Conservation (phyloP, 352 stramenopile species). For the Phytophthora citricola region DNA sequence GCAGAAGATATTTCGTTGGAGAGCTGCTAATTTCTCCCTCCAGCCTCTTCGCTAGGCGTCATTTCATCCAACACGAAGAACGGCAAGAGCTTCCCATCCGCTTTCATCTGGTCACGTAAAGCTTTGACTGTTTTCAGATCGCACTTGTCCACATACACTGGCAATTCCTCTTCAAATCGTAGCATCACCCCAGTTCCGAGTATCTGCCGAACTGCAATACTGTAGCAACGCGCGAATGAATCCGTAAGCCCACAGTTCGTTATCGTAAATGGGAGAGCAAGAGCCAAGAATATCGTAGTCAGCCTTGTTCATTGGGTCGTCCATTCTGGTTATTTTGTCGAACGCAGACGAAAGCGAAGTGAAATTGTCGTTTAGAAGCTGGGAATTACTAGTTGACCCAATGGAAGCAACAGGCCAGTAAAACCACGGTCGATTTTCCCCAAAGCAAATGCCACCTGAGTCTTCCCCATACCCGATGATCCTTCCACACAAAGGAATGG, state of each 20-base stretch:
- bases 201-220: neutral
- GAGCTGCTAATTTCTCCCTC: slow-evolving; percentile 23
- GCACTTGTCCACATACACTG: slow-evolving; percentile 13
- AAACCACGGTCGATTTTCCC: slow-evolving; percentile 5
- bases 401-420: slow-evolving; percentile 3
- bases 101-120: slow-evolving; percentile 1
- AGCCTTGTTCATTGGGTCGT: neutral
- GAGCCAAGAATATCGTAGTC: slow-evolving; percentile 1
- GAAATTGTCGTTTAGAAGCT: slow-evolving; percentile 6
- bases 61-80: slow-evolving; percentile 28
- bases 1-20: slow-evolving; percentile 42
- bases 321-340: neutral
- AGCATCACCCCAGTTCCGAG: slow-evolving; percentile 9
- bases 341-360: neutral
- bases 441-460: slow-evolving; percentile 16
- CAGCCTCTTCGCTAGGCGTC: neutral
- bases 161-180: neutral
- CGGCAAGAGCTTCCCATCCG: neutral
- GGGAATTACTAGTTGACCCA: neutral
- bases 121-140: neutral
- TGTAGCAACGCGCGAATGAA: slow-evolving; percentile 14
- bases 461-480: slow-evolving; percentile 14
- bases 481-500: slow-evolving; percentile 20
- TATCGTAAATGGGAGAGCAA: neutral
- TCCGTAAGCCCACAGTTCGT: slow-evolving; percentile 9